Percentiles rank a stretch among this genome's conserved stretches.
phyloP scores from a whole-genome alignment of 306 rosid genomes.

The Prunus kanzakura region DNA sequence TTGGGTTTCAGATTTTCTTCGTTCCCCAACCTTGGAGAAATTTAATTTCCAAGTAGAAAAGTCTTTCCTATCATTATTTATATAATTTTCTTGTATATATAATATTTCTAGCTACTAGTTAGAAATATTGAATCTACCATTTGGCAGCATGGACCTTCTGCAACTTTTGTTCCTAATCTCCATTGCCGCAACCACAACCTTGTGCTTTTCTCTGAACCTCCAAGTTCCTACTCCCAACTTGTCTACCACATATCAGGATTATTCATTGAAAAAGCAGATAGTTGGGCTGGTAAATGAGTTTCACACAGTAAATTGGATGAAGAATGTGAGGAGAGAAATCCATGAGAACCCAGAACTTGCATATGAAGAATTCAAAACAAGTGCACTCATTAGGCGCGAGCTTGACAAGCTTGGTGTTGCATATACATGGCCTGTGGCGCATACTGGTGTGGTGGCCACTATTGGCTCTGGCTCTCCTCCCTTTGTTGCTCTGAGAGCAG shows the following conservation, averaged over 20 bases:
- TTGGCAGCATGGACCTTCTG: slow-evolving; percentile 26
- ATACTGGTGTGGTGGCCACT: slow-evolving; percentile 70
- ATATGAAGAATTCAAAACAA: slow-evolving; percentile 66
- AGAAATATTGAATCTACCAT: neutral
- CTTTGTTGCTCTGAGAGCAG: slow-evolving; percentile 85
- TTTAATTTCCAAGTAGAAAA: neutral
- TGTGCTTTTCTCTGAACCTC: slow-evolving; percentile 33
- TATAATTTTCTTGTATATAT: neutral
- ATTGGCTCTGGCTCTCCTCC: slow-evolving; percentile 83
- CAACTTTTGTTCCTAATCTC: slow-evolving; percentile 24
- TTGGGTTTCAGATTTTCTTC: too few relatives aligned
- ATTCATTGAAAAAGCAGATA: slow-evolving; percentile 36
- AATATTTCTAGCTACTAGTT: neutral
- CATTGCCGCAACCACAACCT: slow-evolving; percentile 24
- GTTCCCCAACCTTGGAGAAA: neutral
- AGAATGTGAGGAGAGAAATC: slow-evolving; percentile 61
- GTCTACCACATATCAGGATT: neutral
- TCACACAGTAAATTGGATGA: slow-evolving; percentile 59
- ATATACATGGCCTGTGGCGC: slow-evolving; percentile 81
- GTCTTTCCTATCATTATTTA: neutral
- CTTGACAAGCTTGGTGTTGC: slow-evolving; percentile 56
- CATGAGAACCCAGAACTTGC: slow-evolving; percentile 87
- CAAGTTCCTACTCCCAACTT: slow-evolving; percentile 12
- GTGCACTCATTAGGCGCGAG: slow-evolving; percentile 62
- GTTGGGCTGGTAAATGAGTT: slow-evolving; percentile 53